Evolutionary conservation across 768 basidiomycete genomes (phyloP), one percentile per base, ranked within the genome.

Genomic region (Amanita exitialis): DNA sequence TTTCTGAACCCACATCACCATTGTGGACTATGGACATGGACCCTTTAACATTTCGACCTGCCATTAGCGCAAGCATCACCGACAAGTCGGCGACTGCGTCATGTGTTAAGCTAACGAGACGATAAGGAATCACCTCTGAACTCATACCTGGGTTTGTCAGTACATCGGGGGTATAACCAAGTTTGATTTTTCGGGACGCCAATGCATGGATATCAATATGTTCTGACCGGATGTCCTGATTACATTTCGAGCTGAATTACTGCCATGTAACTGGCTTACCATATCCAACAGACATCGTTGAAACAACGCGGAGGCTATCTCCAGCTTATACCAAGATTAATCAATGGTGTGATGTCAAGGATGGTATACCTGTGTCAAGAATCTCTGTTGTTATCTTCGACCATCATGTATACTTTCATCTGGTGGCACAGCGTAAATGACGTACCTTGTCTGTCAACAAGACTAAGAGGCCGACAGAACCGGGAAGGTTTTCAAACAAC

Each of bases 131-230:
- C 9, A 9, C 6, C n/a, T 23, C 7, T 28, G 27, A 16, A 25
- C 4, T 56, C 66, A 47, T 59, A 82, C 91, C 91, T 56, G 95
- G 91, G 59, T 92, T 90, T 4, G 87, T 94, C 13, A 99, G 75
- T 4, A 97, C 86, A 51, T 94, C 91, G 0, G 95, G 96, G 0
- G 94, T 98, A 64, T 91, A 90, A 6, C 96, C 96, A 5, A 97
- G 64, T 42, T 74, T 76, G 52, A 98, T 75, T 1, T 75, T 72
- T 13, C 82, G 76, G 57, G 75, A 68, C 9, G 79, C 73, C 6
- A 84, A 65, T 27, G 77, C 79, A 18, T 69, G 63, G 0, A 87
- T 67, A 54, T 87, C 79, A 35, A 91, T 74, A 56, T 98, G 96
- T 49, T 99, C 95, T 94, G 23, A 13, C 45, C n/a, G 0, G 5